phyloP scores from a whole-genome alignment of 2,329 filamentous ascomycete genomes.

The Aureobasidium mangrovei region DNA sequence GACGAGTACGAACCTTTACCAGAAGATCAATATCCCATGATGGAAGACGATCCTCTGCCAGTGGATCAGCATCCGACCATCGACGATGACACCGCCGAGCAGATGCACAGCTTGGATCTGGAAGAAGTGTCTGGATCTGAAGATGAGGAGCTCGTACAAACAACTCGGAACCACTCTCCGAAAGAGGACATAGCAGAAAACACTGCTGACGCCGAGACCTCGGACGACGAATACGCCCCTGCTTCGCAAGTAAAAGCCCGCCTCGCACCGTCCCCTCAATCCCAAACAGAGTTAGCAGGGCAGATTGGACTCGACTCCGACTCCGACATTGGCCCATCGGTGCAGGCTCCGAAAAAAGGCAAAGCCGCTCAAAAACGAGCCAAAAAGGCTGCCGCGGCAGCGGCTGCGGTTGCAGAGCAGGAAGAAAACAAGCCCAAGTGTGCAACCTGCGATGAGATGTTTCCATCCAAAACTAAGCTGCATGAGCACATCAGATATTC shows the following conservation, averaged over 20 bases:
- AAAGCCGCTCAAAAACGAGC: conserved; percentile 41
- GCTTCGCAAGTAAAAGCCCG: conserved; percentile 34
- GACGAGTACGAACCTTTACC: conserved; percentile 21
- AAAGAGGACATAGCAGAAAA: neutral
- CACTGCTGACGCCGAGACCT: neutral
- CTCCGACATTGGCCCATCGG: conserved; percentile 7
- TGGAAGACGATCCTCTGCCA: conserved; percentile 19
- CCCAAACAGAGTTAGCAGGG: neutral
- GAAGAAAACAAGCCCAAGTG: conserved; percentile 53
- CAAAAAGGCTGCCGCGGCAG: conserved; percentile 38
- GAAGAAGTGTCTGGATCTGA: conserved; percentile 16
- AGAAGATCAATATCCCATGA: neutral
- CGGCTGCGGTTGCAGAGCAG: conserved; percentile 27
- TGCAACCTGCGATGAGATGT: conserved; percentile 66
- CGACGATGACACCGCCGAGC: conserved; percentile 14
- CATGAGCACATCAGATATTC: conserved; percentile 64
- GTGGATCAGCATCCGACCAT: neutral
- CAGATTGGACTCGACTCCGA: neutral
- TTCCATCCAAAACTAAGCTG: conserved; percentile 63
- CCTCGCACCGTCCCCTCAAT: conserved; percentile 18
- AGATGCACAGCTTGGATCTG: conserved; percentile 18
- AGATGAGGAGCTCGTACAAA: neutral
- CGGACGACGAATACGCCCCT: conserved; percentile 36
- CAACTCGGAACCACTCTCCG: neutral
- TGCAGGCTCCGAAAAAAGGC: conserved; percentile 31